These are phyloP conservation scores for Ehretia macrophylla DNA, from an alignment of 257 asterid genomes.

Conservation along the genomic window DNA sequence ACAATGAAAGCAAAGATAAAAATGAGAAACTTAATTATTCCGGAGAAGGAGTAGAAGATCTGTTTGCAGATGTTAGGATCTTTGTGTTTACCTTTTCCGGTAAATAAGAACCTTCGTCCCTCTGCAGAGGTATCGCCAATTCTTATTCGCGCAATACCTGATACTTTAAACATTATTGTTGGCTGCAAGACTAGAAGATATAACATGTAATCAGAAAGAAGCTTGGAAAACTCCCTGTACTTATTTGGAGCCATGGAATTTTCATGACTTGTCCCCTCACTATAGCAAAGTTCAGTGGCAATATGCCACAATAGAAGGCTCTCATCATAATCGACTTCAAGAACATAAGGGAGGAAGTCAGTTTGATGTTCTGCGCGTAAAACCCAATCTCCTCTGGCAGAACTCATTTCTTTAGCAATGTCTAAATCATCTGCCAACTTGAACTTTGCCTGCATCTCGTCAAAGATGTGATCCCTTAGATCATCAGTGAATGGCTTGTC, in stretches of 20 bases:
- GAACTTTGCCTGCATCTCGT: constrained; percentile 31
- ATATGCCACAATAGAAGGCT: constrained; percentile 35
- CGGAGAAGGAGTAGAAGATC: too few relatives aligned
- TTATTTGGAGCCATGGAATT: neutral
- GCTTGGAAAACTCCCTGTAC: neutral
- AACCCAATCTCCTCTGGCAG: constrained; percentile 47
- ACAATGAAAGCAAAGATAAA: too few relatives aligned
- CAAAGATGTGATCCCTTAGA: constrained; percentile 32
- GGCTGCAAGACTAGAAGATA: constrained; percentile 46
- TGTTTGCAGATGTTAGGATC: too few relatives aligned
- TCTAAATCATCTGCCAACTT: too few relatives aligned
- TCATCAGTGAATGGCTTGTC: constrained; percentile 5
- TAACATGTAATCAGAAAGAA: constrained; percentile 50
- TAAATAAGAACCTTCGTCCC: constrained; percentile 25
- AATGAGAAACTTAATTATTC: too few relatives aligned
- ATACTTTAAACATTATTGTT: constrained; percentile 34
- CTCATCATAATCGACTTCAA: constrained; percentile 33
- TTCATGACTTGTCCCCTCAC: neutral
- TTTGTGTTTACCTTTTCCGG: too few relatives aligned
- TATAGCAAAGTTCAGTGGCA: constrained; percentile 35
- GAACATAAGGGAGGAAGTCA: constrained; percentile 21
- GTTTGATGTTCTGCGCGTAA: constrained; percentile 23
- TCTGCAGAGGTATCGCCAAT: constrained; percentile 41
- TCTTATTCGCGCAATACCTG: constrained; percentile 39
- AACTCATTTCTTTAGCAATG: constrained; percentile 37